Evolutionary conservation across 345 rosid species (phyloP), one percentile per base, ranked within the genome.

Genomic region (Euphorbia tirucalli): DNA sequence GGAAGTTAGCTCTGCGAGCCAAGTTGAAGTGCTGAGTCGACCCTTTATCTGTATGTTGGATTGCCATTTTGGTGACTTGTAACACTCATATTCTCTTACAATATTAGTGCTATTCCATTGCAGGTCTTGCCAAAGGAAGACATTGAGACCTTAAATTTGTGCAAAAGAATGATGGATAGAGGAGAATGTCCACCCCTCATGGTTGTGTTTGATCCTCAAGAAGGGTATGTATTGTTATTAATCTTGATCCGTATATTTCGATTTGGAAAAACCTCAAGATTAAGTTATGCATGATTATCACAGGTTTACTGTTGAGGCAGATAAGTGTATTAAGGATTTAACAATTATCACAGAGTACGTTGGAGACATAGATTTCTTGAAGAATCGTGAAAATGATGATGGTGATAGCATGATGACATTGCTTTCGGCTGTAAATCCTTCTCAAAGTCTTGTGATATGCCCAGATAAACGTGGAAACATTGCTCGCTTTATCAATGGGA

Each of bases 371-470:
- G 65, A 58, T 24, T 66, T 43, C 60, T 73, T 73, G 71, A 59
- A 43, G 46, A 78, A 69, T 10, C 74, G 74, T 0, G 81, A 73
- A 73, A 69, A 73, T 37, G 77, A 78, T 24, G 74, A 48, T 9
- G 81, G 81, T 2, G 77, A 78, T 58, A 73, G 81, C 77, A 78
- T 69, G 74, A 78, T 78, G 81, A 69, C 77, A 10, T 69, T 78
- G 77, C 81, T 78, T 28, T 70, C 39, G 5, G 74, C 81, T 13
- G 70, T 46, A 22, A 52, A 78, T 69, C 71, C 74, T 32, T 57
- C 74, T 15, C 50, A 69, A 49, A 78, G 74, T 62, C 81, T 78
- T 4, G 74, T 78, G 35, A 64, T 73, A 55, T 78, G 81, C 55
- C 77, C 81, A 16, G 64, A 73, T 32, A 78, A 56, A 50, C 77